A percentile compares a stretch with the other conserved stretches of the same genome.
Conservation (phyloP, 306 rosid species). For the Cucumis hystrix region DNA sequence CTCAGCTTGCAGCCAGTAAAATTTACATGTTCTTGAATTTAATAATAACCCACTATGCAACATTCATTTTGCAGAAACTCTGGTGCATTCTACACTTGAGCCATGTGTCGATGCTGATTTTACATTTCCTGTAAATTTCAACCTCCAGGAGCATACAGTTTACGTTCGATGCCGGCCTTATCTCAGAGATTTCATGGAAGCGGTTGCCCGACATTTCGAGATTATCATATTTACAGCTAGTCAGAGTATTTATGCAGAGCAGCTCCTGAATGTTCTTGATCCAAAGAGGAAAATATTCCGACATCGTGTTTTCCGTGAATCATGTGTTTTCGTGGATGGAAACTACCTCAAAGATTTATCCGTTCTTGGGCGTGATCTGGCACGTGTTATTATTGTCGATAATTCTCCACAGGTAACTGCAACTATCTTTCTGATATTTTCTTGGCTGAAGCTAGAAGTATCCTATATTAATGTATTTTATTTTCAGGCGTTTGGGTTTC, state of each 20-base stretch:
- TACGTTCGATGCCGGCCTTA: conserved; percentile 96
- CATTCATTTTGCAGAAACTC: conserved; percentile 61
- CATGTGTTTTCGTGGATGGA: conserved; percentile 95
- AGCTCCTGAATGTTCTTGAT: conserved; percentile 89
- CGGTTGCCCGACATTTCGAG: conserved; percentile 70
- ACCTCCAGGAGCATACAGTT: conserved; percentile 75
- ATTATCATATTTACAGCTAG: conserved; percentile 95
- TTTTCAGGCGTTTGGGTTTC: conserved; percentile 90
- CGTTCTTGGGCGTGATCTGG: conserved; percentile 92
- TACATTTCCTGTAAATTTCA: conserved; percentile 85
- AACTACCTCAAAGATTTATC: conserved; percentile 92
- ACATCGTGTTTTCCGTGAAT: conserved; percentile 88
- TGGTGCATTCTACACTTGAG: conserved; percentile 91
- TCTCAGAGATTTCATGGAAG: conserved; percentile 75
- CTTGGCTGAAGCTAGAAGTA: neutral
- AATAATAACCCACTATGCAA: neutral
- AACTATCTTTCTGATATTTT: neutral
- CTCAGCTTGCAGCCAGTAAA: neutral
- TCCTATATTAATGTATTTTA: neutral
- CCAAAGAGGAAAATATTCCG: conserved; percentile 92
- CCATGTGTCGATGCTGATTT: conserved; percentile 89
- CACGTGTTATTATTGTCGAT: conserved; percentile 72
- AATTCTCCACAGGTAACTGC: conserved; percentile 85
- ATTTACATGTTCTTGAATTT: neutral
- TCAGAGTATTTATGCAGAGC: conserved; percentile 97